phyloP scores from a whole-genome alignment of 306 rosid species.

The Rosa multiflora region DNA sequence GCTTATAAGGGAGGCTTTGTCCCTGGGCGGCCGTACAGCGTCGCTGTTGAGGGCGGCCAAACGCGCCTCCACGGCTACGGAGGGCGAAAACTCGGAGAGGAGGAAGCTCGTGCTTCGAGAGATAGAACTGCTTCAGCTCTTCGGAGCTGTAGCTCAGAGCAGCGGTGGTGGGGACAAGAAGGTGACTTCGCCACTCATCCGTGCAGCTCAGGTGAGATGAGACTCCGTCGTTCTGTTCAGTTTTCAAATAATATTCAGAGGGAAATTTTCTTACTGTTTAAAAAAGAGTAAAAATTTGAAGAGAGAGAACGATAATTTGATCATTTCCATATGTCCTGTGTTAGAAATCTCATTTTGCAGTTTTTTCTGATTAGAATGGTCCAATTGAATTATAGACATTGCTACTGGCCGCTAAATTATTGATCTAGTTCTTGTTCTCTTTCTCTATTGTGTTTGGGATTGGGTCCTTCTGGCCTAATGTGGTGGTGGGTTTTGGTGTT shows the following conservation, averaged over 20 bases:
- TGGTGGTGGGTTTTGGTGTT: slow-evolving; percentile 11
- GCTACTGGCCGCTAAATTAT: neutral
- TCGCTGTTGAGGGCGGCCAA: slow-evolving; percentile 2
- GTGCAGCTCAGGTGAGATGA: slow-evolving; percentile 40
- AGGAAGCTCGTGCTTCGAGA: slow-evolving; percentile 38
- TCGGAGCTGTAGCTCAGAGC: slow-evolving; percentile 30
- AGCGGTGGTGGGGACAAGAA: slow-evolving; percentile 28
- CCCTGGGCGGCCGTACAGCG: slow-evolving; percentile 19
- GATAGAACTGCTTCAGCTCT: slow-evolving; percentile 42
- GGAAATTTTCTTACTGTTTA: neutral
- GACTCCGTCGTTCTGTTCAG: neutral
- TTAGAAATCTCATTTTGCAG: neutral
- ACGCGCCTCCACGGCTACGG: neutral
- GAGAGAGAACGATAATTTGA: neutral
- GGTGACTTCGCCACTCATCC: slow-evolving; percentile 29
- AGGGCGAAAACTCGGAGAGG: slow-evolving; percentile 13
- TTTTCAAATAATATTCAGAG: neutral
- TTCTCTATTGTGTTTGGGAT: neutral
- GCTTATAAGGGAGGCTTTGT: slow-evolving; percentile 32
- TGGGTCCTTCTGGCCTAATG: slow-evolving; percentile 2
- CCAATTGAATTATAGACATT: neutral
- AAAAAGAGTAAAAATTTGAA: neutral
- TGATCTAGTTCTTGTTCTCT: neutral
- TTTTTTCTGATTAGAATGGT: neutral
- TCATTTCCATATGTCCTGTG: neutral